Percentiles rank a stretch among this genome's conserved stretches.
phyloP scores from a whole-genome alignment of 495 filamentous ascomycete species.

The Extremus antarcticus region DNA sequence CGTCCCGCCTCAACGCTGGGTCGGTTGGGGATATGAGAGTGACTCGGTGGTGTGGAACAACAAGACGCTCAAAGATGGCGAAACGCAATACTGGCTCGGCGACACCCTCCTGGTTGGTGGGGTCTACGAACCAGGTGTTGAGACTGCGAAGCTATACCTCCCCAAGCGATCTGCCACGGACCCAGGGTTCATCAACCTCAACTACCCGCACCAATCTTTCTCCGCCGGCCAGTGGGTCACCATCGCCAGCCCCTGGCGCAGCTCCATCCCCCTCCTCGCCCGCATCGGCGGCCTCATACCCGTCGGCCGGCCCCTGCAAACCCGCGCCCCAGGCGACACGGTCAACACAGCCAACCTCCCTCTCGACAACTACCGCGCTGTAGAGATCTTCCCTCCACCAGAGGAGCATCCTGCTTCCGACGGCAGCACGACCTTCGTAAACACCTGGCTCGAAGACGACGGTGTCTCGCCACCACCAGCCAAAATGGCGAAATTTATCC shows the following conservation, averaged over 20 bases:
- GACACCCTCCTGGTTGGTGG: constrained; percentile 54
- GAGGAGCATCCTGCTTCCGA: constrained; percentile 14
- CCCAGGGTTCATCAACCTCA: constrained; percentile 51
- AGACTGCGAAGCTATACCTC: constrained; percentile 46
- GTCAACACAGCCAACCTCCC: constrained; percentile 44
- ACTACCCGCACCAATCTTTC: constrained; percentile 48
- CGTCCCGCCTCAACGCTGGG: constrained; percentile 53
- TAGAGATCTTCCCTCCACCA: constrained; percentile 53
- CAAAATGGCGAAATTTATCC: constrained; percentile 13
- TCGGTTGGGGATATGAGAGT: constrained; percentile 55
- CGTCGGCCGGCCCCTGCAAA: constrained; percentile 46
- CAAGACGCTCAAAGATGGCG: constrained; percentile 40
- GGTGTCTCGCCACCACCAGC: constrained; percentile 37
- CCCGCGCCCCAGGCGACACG: constrained; percentile 44
- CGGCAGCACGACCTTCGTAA: constrained; percentile 33
- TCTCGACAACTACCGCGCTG: constrained; percentile 49
- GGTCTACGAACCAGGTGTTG: constrained; percentile 49
- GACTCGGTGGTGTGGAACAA: constrained; percentile 52
- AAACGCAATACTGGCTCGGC: constrained; percentile 62
- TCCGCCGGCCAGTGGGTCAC: constrained; percentile 50
- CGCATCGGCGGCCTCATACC: constrained; percentile 49
- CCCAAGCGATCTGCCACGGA: constrained; percentile 38
- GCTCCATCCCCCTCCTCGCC: constrained; percentile 52
- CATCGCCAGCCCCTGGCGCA: constrained; percentile 46
- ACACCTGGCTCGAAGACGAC: constrained; percentile 55